These are phyloP conservation scores for Podospora didyma DNA, from an alignment of 495 filamentous ascomycete species.

Conservation along the genomic window DNA sequence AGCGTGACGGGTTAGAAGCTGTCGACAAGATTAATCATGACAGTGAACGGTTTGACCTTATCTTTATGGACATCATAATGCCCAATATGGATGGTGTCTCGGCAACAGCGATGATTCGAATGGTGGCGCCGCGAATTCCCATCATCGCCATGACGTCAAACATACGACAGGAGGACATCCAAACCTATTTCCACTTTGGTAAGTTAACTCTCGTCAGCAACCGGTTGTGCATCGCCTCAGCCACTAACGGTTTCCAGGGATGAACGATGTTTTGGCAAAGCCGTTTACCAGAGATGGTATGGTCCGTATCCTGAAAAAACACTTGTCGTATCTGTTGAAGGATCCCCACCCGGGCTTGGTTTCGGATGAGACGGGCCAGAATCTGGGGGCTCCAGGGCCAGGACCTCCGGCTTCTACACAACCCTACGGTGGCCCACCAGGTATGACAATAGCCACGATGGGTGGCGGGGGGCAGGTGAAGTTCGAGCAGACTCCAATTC, in stretches of 20 bases:
- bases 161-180: conserved; percentile 93
- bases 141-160: conserved; percentile 99
- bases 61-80: conserved; percentile 99
- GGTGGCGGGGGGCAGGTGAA: conserved; percentile 56
- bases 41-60: conserved; percentile 76
- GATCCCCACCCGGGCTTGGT: conserved; percentile 33
- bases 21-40: conserved; percentile 85
- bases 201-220: conserved; percentile 28
- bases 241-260: conserved; percentile 56
- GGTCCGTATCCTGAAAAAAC: conserved; percentile 83
- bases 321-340: conserved; percentile 68
- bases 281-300: conserved; percentile 97
- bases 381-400: conserved; percentile 16
- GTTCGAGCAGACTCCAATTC: conserved; percentile 76
- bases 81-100: conserved; percentile 93
- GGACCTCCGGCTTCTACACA: conserved; percentile 34
- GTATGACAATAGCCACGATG: conserved; percentile 15
- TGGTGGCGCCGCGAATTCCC: conserved; percentile 76
- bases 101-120: conserved; percentile 88
- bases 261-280: conserved; percentile 97
- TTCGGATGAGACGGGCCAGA: conserved; percentile 11
- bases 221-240: not conserved
- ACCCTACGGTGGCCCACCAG: conserved; percentile 7
- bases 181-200: conserved; percentile 97
- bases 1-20: conserved; percentile 77